Base-by-base conservation (phyloP, 2,329 filamentous ascomycete genomes). In the Coniochaeta pulveracea region DNA sequence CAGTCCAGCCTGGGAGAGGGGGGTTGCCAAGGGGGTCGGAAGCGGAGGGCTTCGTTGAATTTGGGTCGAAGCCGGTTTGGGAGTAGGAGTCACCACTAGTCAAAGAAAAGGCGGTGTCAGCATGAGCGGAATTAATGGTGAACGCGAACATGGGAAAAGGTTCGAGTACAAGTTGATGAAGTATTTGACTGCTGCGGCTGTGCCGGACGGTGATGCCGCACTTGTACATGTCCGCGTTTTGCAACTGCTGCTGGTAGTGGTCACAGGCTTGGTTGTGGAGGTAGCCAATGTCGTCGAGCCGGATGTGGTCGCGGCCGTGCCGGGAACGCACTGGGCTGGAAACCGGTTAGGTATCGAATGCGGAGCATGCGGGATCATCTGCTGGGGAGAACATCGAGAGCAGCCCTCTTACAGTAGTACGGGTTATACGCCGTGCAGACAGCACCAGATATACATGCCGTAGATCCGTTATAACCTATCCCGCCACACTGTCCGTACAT, bases 21-120 rank as follows among this genome's bases (percentile, higher is more conserved):
- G 75, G 74, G 51, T 80, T 80, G 8, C 75, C 75, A 40, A 80
- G 56, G 1, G 74, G 72, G 44, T 76, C 72, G 5, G 53, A 50
- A 4, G 56, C 38, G n/a, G 56, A 63, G 9, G 75, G 71, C 36
- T 73, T 66, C 1, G 57, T 52, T 14, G 54, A 53, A 22, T 51
- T 55, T 29, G 64, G 47, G 41, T 72, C 53, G 55, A 78, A 80
- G 26, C 65, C 66, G 3, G 69, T 75, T 39, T 66, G 63, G 2
- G 69, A 69, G 52, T 76, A 77, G 3, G 69, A 75, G 44, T 77
- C 68, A 26, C 72, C 72, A 42, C 66, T 69, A 33, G 4, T 25
- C 17, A 4, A 4, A 26, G 19, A n/a, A n/a, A n/a, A n/a, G 16
- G 17, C 23, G n/a, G 27, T 14, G 12, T 17, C 14, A 17, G 11